Evolutionary conservation across 2,329 filamentous ascomycete genomes (phyloP), one percentile per base, ranked within the genome.

Genomic region (Knufia fluminis): DNA sequence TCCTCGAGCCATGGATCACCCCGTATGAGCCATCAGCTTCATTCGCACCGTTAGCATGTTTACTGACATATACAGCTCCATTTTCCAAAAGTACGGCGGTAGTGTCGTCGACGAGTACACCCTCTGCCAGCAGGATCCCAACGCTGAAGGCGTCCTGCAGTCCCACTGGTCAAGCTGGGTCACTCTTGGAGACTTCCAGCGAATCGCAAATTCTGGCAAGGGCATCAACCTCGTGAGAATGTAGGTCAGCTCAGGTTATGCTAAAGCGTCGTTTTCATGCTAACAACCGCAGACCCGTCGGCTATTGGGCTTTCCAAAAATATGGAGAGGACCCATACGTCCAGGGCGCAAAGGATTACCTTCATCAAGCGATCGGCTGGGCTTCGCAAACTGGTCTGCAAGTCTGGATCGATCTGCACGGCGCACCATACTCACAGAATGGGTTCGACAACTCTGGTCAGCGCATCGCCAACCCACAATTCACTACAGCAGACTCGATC

Each of bases 391-490:
- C 75, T 39, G 76, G 77, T 3, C 61, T 85, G 43, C 82, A 82
- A 59, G 77, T 85, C 36, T 74, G 83, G 65, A 73, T 86, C 57
- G 82, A 86, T 61, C 65, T 85, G 19, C 82, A 86, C 59, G 82
- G 53, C 70, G 78, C 78, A 26, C 76, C 78, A 16, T 73, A 74
- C 4, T 81, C 77, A 4, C 80, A 84, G 58, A 83, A 83, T 53
- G 80, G 80, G 2, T 83, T 83, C 60, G 80, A 84, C 64, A 84
- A 83, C 65, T 79, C 75, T 48, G 81, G 81, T 40, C 70, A 67
- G 59, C 50, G 67, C 63, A 63, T 38, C 3, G 52, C 42, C 10
- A 31, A 44, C 3, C 54, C 54, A 6, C 52, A 50, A 28, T 72
- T 69, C 68, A 63, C 64, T n/a, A 60, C 64, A 42, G 63, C 62